Evolutionary conservation across 2,329 filamentous ascomycete species (phyloP).

Genomic region (Rosellinia necatrix): DNA sequence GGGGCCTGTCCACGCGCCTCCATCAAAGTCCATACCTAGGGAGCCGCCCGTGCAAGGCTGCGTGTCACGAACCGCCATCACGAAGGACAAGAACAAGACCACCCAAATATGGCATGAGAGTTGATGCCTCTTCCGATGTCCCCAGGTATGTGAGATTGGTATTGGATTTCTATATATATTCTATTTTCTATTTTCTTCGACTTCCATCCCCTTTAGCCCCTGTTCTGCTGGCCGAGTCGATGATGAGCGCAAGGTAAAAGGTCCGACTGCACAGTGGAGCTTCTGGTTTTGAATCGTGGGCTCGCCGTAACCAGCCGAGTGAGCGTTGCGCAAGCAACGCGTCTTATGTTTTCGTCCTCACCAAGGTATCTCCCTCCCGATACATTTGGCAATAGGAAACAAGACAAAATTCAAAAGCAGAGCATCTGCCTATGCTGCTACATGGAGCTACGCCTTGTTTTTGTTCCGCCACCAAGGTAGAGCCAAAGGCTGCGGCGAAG

Average conservation of each 20-base stretch:
- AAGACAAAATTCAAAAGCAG: constrained; percentile 27
- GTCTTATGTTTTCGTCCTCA: constrained; percentile 23
- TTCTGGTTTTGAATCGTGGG: constrained; percentile 46
- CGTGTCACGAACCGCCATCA: constrained; percentile 15
- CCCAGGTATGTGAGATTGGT: constrained; percentile 1
- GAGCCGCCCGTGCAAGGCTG: constrained; percentile 24
- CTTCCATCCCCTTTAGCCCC: not conserved
- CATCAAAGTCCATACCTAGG: constrained; percentile 18
- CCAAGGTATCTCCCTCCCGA: constrained; percentile 15
- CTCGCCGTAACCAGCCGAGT: constrained; percentile 30
- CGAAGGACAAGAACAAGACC: not conserved
- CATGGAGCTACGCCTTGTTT: constrained; percentile 56
- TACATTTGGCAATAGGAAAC: constrained; percentile 17
- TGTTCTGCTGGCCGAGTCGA: constrained; percentile 39
- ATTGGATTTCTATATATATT: not conserved
- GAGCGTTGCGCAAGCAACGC: constrained; percentile 33
- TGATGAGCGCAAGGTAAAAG: constrained; percentile 56
- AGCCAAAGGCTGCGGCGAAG: constrained; percentile 66
- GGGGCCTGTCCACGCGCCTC: constrained; percentile 18
- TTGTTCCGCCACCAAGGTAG: constrained; percentile 48
- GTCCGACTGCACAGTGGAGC: constrained; percentile 46
- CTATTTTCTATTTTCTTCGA: not conserved
- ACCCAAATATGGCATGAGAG: not conserved
- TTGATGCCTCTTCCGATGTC: constrained; percentile 6
- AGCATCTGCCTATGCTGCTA: constrained; percentile 46